phyloP scores from a whole-genome alignment of 2,329 filamentous ascomycete species.

The Fonsecaea erecta region DNA sequence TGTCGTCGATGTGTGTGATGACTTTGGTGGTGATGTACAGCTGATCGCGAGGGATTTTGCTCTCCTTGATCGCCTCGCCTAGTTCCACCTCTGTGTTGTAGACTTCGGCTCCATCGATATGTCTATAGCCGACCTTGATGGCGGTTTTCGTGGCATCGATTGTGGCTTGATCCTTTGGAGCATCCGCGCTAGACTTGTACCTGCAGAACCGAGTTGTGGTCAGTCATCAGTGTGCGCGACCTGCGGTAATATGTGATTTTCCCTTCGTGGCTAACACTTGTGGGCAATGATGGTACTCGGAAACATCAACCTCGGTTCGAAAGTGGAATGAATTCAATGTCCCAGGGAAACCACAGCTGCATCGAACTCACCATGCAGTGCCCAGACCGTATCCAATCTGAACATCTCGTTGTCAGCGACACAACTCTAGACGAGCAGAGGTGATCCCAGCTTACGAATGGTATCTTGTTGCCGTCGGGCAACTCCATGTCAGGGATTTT shows the following conservation, averaged over 20 bases:
- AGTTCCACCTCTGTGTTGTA: slow-evolving; percentile 57
- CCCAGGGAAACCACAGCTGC: background rate
- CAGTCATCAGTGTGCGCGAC: background rate
- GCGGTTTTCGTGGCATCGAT: slow-evolving; percentile 63
- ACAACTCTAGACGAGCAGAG: background rate
- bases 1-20: slow-evolving; percentile 57
- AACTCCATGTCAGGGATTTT: slow-evolving; percentile 35
- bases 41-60: slow-evolving; percentile 52
- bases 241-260: background rate
- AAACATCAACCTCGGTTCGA: background rate
- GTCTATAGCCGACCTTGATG: slow-evolving; percentile 63
- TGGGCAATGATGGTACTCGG: background rate
- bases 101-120: slow-evolving; percentile 67
- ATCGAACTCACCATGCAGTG: slow-evolving; percentile 58
- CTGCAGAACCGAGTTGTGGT: background rate
- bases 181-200: slow-evolving; percentile 57
- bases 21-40: slow-evolving; percentile 64
- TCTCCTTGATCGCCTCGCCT: slow-evolving; percentile 55
- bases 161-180: slow-evolving; percentile 57
- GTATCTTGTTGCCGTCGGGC: slow-evolving; percentile 38
- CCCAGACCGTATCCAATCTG: slow-evolving; percentile 67
- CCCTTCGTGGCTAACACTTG: background rate
- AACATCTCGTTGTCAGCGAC: slow-evolving; percentile 2
- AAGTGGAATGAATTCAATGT: background rate
- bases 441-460: slow-evolving; percentile 28